Percentiles rank a stretch among this genome's conserved stretches.
Evolutionary conservation across 345 rosid genomes (phyloP).

Genomic region (Lenwebbia sp.): DNA sequence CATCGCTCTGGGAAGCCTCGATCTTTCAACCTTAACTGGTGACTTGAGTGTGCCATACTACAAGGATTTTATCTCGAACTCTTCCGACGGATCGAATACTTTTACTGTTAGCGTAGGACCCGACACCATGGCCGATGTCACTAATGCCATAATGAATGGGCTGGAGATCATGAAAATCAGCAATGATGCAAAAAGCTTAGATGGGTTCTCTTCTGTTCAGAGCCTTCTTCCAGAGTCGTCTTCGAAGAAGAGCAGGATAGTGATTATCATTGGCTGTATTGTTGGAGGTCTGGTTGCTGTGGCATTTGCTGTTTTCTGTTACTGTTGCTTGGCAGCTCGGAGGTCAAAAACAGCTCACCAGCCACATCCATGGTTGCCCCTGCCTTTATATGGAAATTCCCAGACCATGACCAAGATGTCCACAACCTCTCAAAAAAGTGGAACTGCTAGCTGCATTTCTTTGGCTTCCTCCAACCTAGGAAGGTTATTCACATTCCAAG

Average conservation of each 20-base stretch:
- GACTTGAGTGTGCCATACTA: conserved; percentile 54
- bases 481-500: conserved; percentile 74
- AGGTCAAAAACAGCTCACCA: conserved; percentile 54
- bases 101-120: conserved; percentile 92
- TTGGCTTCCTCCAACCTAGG: conserved; percentile 73
- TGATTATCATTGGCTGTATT: conserved; percentile 35
- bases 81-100: conserved; percentile 36
- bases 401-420: conserved; percentile 77
- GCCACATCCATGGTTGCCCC: conserved; percentile 73
- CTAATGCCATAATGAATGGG: conserved; percentile 73
- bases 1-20: conserved; percentile 59
- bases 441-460: conserved; percentile 80
- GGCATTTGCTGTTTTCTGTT: conserved; percentile 43
- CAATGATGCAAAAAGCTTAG: conserved; percentile 64
- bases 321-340: conserved; percentile 40
- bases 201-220: conserved; percentile 53
- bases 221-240: conserved; percentile 44
- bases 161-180: conserved; percentile 87
- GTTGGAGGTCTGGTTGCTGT: conserved; percentile 34
- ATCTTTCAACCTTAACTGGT: conserved; percentile 45
- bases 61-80: conserved; percentile 66
- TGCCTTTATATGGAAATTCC: conserved; percentile 89
- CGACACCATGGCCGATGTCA: conserved; percentile 37
- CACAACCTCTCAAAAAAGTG: conserved; percentile 80
- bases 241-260: conserved; percentile 20